Percentiles rank a stretch among this genome's conserved stretches.
Evolutionary conservation across 1,284 basidiomycete species (phyloP).

Genomic region (Naganishia albida): DNA sequence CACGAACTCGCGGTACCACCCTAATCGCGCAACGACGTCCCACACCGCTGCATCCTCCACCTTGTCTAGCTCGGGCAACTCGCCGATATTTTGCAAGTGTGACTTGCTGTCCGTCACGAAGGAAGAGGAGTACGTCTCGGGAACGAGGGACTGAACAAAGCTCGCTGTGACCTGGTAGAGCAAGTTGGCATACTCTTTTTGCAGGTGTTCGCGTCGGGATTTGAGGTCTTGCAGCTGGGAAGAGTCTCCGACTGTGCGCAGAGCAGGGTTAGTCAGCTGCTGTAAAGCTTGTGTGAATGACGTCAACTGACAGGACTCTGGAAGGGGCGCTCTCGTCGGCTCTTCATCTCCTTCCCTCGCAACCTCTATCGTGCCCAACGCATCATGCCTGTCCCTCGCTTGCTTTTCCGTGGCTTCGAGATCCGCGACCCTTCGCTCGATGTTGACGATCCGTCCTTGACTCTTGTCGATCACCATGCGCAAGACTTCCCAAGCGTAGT

Average conservation of each 20-base stretch:
- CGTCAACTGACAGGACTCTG: background rate
- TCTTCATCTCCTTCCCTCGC: slow-evolving; percentile 41
- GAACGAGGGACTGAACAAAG: slow-evolving; percentile 37
- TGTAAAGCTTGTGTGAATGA: background rate
- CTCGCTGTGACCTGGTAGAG: slow-evolving; percentile 18
- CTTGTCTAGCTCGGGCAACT: slow-evolving; percentile 35
- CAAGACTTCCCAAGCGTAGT: slow-evolving; percentile 78
- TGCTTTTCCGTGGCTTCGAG: slow-evolving; percentile 85
- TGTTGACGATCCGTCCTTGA: slow-evolving; percentile 76
- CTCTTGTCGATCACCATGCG: slow-evolving; percentile 78
- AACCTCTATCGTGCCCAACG: slow-evolving; percentile 51
- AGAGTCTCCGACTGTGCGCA: slow-evolving; percentile 31
- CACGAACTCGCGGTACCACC: slow-evolving; percentile 52
- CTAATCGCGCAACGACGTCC: slow-evolving; percentile 45
- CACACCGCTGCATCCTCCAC: slow-evolving; percentile 39
- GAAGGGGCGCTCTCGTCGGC: slow-evolving; percentile 41
- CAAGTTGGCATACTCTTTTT: slow-evolving; percentile 24
- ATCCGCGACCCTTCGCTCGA: slow-evolving; percentile 68
- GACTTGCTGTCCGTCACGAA: slow-evolving; percentile 41
- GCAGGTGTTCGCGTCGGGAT: slow-evolving; percentile 12
- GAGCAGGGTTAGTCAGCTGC: background rate
- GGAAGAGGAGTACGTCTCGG: slow-evolving; percentile 41
- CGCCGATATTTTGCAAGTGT: slow-evolving; percentile 27
- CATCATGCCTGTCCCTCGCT: slow-evolving; percentile 70
- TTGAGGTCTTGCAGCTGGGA: slow-evolving; percentile 24